phyloP scores from a whole-genome alignment of 768 basidiomycete genomes.

The Pseudohyphozyma bogoriensis region DNA sequence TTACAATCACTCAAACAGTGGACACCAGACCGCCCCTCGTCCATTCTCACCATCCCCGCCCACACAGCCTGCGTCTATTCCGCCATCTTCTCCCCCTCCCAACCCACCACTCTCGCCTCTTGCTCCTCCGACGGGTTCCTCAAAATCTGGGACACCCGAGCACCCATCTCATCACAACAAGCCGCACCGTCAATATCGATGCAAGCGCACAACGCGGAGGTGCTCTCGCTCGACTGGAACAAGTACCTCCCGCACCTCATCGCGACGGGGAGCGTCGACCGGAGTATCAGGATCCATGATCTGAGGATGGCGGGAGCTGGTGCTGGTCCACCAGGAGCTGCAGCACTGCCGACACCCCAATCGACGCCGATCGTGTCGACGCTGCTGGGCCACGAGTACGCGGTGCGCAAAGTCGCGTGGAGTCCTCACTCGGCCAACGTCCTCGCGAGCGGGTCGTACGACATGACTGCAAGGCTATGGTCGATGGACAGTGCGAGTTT shows the following conservation, averaged over 20 bases:
- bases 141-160: slow-evolving; percentile 59
- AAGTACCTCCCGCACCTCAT: slow-evolving; percentile 72
- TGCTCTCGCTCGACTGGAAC: slow-evolving; percentile 82
- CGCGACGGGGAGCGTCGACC: slow-evolving; percentile 72
- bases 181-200: slow-evolving; percentile 10
- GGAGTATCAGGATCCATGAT: slow-evolving; percentile 67
- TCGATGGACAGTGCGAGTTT: slow-evolving; percentile 35
- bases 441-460: slow-evolving; percentile 59
- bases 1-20: slow-evolving; percentile 52
- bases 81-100: slow-evolving; percentile 84
- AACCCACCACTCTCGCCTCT: slow-evolving; percentile 66
- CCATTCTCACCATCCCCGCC: slow-evolving; percentile 69
- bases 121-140: slow-evolving; percentile 80
- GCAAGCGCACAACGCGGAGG: slow-evolving; percentile 43
- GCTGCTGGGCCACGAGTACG: slow-evolving; percentile 77
- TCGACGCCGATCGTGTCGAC: slow-evolving; percentile 36
- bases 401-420: slow-evolving; percentile 81
- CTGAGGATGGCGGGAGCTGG: slow-evolving; percentile 66
- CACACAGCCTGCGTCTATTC: slow-evolving; percentile 80
- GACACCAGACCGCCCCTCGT: slow-evolving; percentile 70
- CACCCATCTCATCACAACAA: slow-evolving; percentile 23
- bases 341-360: neutral
- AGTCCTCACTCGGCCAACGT: slow-evolving; percentile 33
- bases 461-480: slow-evolving; percentile 90
- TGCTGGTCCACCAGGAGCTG: too few relatives aligned